Evolutionary conservation across 1,139 yeast species (phyloP).

Genomic region (Yamadazyma siamensis): DNA sequence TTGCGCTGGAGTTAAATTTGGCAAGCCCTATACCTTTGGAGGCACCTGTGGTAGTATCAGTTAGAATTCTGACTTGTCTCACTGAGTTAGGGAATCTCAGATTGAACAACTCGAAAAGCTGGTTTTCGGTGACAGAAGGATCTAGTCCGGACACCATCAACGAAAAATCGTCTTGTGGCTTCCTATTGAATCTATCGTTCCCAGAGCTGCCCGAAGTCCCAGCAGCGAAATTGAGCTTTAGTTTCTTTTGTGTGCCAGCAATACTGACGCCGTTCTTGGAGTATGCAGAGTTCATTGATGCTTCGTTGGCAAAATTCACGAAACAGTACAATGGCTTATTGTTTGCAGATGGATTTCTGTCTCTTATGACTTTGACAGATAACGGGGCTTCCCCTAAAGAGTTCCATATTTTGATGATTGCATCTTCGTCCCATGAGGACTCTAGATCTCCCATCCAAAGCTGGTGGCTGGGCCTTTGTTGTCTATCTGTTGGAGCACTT

Average conservation of each 20-base stretch:
- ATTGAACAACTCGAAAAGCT: conserved; percentile 66
- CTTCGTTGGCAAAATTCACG: conserved; percentile 69
- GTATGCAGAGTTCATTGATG: conserved; percentile 69
- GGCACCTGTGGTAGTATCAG: conserved; percentile 69
- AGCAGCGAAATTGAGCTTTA: conserved; percentile 85
- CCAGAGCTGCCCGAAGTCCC: conserved; percentile 30
- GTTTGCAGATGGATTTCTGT: conserved; percentile 21
- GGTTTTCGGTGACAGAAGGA: conserved; percentile 71
- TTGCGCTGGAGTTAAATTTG: conserved; percentile 70
- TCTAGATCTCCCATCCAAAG: conserved; percentile 97
- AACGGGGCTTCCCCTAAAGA: conserved; percentile 35
- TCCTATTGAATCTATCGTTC: conserved; percentile 5
- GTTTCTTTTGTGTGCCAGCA: conserved; percentile 53
- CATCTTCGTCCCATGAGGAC: conserved; percentile 76
- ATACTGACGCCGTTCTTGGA: conserved; percentile 66
- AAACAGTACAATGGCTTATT: conserved; percentile 60
- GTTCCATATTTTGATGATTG: conserved; percentile 66
- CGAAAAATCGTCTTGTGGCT: conserved; percentile 35
- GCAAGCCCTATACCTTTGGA: conserved; percentile 93
- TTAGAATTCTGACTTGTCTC: conserved; percentile 83
- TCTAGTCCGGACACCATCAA: conserved; percentile 85
- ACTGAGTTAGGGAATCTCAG: conserved; percentile 64
- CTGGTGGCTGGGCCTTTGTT: conserved; percentile 17
- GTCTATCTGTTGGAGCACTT: conserved; percentile 1
- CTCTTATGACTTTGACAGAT: conserved; percentile 35